Percentiles rank a stretch among this genome's conserved stretches.
These are phyloP conservation scores for Hypoxylon sp. DNA, from an alignment of 2,329 filamentous ascomycete genomes.

Conservation along the genomic window DNA sequence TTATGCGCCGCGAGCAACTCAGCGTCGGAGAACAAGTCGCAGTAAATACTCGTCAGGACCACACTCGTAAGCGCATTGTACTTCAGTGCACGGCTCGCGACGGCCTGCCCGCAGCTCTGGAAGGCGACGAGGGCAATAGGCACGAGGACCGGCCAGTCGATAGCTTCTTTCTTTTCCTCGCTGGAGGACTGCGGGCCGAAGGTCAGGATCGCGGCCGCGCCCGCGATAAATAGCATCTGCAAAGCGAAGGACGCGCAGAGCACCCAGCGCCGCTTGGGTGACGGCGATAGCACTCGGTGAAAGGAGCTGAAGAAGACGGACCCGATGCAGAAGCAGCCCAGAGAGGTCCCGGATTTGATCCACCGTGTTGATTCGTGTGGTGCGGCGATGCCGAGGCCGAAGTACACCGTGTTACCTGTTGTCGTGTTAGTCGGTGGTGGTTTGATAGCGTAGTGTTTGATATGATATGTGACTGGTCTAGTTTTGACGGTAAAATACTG, in stretches of 20 bases:
- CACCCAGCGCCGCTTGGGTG: constrained; percentile 75
- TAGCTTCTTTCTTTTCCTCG: constrained; percentile 58
- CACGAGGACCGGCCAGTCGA: constrained; percentile 73
- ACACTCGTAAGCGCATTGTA: constrained; percentile 82
- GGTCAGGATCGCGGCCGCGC: constrained; percentile 69
- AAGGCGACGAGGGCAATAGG: constrained; percentile 81
- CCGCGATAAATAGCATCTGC: constrained; percentile 66
- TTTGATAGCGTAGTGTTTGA: neutral
- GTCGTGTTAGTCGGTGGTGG: neutral
- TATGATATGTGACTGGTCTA: neutral
- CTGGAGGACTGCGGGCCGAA: constrained; percentile 58
- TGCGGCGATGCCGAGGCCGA: constrained; percentile 79
- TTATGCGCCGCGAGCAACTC: constrained; percentile 63
- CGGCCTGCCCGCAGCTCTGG: constrained; percentile 83
- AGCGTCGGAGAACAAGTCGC: constrained; percentile 80
- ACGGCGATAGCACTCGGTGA: constrained; percentile 74
- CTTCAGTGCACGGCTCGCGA: constrained; percentile 78
- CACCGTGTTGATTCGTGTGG: constrained; percentile 70
- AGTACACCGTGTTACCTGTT: constrained; percentile 81
- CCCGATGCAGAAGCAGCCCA: constrained; percentile 79
- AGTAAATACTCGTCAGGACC: constrained; percentile 86
- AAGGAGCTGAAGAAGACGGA: constrained; percentile 79
- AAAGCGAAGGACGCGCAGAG: constrained; percentile 71
- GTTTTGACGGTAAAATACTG: constrained; percentile 41
- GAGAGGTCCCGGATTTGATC: constrained; percentile 80